Evolutionary conservation across 2,329 filamentous ascomycete genomes (phyloP).

Genomic region (Pseudocercospora musae): DNA sequence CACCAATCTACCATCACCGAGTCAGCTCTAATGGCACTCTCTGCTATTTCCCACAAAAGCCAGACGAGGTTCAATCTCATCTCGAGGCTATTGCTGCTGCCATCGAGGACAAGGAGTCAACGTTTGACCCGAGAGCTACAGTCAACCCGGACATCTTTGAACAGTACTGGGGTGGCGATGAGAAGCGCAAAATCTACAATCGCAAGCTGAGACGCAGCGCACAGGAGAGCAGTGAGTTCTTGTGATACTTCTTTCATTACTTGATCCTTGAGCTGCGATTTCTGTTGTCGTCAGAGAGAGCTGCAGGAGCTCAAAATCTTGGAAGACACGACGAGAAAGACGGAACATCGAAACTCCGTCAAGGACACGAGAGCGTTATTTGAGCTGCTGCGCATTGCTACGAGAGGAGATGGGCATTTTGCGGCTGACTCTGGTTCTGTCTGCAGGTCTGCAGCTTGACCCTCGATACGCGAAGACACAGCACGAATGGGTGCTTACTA

Average conservation of each 20-base stretch:
- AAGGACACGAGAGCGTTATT: background rate
- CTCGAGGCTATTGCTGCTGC: slow-evolving; percentile 77
- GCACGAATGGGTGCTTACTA: slow-evolving; percentile 20
- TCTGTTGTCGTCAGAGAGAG: background rate
- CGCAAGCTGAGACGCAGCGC: slow-evolving; percentile 75
- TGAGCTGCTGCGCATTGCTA: background rate
- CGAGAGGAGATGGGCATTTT: background rate
- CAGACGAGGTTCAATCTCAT: slow-evolving; percentile 77
- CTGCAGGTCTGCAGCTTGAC: slow-evolving; percentile 22
- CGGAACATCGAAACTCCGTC: background rate
- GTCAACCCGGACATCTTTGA: slow-evolving; percentile 83
- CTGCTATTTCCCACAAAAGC: slow-evolving; percentile 71
- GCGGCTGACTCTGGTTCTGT: slow-evolving; percentile 13
- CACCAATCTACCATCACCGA: slow-evolving; percentile 80
- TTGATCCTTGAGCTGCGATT: background rate
- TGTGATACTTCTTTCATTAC: slow-evolving; percentile 12
- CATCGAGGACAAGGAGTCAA: slow-evolving; percentile 82
- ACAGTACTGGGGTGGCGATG: slow-evolving; percentile 77
- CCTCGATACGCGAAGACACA: slow-evolving; percentile 17
- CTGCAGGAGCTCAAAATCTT: background rate
- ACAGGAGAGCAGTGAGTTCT: slow-evolving; percentile 50
- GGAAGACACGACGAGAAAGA: background rate
- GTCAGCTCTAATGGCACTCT: slow-evolving; percentile 74
- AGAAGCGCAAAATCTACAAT: slow-evolving; percentile 81
- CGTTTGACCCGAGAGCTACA: slow-evolving; percentile 84